These are phyloP conservation scores for Phialophora expanda DNA, from an alignment of 2,329 filamentous ascomycete genomes.

Conservation along the genomic window DNA sequence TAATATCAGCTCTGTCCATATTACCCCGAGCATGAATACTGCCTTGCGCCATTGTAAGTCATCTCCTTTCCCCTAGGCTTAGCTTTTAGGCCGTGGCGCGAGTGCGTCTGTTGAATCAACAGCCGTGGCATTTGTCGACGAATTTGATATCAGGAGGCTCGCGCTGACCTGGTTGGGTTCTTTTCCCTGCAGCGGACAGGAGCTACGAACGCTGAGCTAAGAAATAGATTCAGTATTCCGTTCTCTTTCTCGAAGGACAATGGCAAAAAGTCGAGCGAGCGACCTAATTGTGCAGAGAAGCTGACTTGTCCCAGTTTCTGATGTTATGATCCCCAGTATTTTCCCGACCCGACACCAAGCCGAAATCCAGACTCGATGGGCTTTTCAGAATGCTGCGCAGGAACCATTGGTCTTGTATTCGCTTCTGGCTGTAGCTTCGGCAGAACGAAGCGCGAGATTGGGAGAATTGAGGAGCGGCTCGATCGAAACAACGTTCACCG, in stretches of 20 bases:
- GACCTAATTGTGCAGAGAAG: background rate
- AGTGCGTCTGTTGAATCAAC: background rate
- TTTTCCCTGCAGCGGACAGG: background rate
- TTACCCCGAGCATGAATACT: conserved; percentile 27
- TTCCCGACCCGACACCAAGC: conserved; percentile 28
- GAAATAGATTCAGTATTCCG: background rate
- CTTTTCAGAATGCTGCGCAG: conserved; percentile 25
- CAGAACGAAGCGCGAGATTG: conserved; percentile 23
- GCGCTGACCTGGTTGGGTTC: background rate
- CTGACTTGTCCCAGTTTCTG: conserved; percentile 22
- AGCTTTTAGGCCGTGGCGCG: background rate
- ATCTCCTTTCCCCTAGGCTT: background rate
- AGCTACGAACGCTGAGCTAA: background rate
- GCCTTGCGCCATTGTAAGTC: conserved; percentile 28
- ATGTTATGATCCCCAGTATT: conserved; percentile 28
- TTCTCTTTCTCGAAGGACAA: background rate
- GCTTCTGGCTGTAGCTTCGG: conserved; percentile 22
- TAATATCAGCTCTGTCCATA: conserved; percentile 23
- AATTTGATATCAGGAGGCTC: background rate
- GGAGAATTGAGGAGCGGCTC: conserved; percentile 23
- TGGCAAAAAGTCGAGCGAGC: background rate
- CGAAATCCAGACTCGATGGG: conserved; percentile 28
- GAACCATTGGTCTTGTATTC: conserved; percentile 28
- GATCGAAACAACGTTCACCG: conserved; percentile 28
- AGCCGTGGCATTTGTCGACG: background rate